A percentile compares a stretch with the other conserved stretches of the same genome.
Conservation (phyloP, 148 eudicot species). For the Vaccinium vitisidaea region DNA sequence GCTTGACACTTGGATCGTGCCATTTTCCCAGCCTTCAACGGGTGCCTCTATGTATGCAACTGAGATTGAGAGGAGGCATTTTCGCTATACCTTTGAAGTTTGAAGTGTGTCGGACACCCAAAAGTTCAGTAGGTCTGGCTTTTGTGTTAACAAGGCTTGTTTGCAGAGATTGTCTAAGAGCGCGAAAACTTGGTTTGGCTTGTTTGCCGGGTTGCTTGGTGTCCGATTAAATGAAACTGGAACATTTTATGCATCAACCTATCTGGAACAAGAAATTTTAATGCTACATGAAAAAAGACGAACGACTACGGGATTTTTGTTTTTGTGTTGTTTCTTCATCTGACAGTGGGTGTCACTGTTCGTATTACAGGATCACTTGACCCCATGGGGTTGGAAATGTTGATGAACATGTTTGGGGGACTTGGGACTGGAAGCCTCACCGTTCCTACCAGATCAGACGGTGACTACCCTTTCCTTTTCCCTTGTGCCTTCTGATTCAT, state of each 20-base stretch:
- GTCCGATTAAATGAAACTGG: too few relatives aligned
- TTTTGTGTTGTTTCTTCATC: not conserved
- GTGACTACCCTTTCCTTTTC: conserved; percentile 17
- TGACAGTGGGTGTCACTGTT: not conserved
- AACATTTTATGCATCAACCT: not conserved
- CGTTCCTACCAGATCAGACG: conserved; percentile 28
- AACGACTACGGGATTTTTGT: not conserved
- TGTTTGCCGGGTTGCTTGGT: too few relatives aligned
- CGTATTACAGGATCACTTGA: conserved; percentile 16
- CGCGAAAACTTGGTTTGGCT: not conserved
- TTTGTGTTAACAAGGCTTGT: not conserved
- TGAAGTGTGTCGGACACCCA: not conserved
- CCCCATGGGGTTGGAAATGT: conserved; percentile 36
- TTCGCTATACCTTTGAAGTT: not conserved
- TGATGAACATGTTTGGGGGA: conserved; percentile 55
- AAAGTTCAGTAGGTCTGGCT: not conserved
- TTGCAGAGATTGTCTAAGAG: not conserved
- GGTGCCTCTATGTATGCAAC: not conserved
- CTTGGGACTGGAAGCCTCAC: conserved; percentile 37
- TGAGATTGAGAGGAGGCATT: not conserved
- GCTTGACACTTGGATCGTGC: not conserved
- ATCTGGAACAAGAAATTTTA: not conserved
- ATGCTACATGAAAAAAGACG: not conserved
- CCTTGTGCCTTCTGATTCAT: not conserved
- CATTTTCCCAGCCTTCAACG: not conserved